Conservation (phyloP, 306 rosid genomes). For the Quercus berberidifolia region DNA sequence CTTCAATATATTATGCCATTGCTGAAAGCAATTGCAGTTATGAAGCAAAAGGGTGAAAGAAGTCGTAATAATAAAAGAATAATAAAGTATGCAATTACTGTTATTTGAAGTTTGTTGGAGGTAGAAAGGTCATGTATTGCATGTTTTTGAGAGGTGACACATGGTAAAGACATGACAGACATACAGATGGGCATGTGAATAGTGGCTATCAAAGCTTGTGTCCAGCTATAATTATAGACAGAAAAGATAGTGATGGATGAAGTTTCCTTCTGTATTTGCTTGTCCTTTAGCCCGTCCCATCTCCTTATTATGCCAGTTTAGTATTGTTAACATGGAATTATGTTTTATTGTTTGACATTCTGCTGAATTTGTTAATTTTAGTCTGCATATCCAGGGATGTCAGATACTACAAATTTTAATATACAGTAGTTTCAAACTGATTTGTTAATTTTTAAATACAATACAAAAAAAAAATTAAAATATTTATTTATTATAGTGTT, state of each 20-base stretch:
- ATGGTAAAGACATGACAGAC: conserved; percentile 36
- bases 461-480: no score
- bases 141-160: conserved; percentile 31
- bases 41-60: conserved; percentile 11
- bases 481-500: no score
- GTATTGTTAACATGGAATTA: background rate
- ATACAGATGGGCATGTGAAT: conserved; percentile 43
- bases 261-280: conserved; percentile 33
- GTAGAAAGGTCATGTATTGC: background rate
- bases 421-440: no score
- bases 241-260: conserved; percentile 55
- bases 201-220: conserved; percentile 24
- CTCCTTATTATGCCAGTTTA: conserved; percentile 12
- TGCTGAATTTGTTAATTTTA: background rate
- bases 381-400: no score
- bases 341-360: background rate
- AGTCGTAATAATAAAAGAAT: background rate
- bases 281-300: conserved; percentile 29
- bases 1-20: conserved; percentile 20
- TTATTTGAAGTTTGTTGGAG: conserved; percentile 26
- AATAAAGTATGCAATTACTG: conserved; percentile 35
- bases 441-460: no score
- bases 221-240: conserved; percentile 17
- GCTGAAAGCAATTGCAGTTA: conserved; percentile 14
- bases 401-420: no score